phyloP scores from a whole-genome alignment of 106 monocot genomes.

The Dioscorea dumetorum region DNA sequence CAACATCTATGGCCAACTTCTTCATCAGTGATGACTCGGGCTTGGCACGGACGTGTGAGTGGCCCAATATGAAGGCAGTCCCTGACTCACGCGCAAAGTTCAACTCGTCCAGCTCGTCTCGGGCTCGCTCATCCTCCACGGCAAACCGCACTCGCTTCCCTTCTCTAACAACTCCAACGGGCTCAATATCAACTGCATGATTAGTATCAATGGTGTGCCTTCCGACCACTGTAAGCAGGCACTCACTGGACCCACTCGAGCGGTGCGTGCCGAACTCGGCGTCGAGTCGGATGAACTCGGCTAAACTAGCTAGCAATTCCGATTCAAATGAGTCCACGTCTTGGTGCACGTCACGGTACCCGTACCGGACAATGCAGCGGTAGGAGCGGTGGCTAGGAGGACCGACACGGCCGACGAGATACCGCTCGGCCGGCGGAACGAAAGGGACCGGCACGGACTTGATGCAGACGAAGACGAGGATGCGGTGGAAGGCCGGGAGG shows the following conservation, averaged over 20 bases:
- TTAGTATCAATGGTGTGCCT: neutral
- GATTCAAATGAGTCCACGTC: conserved; percentile 65
- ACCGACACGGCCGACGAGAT: conserved; percentile 54
- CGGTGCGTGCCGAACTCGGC: neutral
- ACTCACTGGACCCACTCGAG: conserved; percentile 5
- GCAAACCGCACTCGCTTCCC: conserved; percentile 39
- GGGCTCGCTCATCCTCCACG: conserved; percentile 10
- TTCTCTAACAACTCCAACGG: neutral
- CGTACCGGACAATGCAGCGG: conserved; percentile 70
- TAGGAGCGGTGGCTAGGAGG: conserved; percentile 48
- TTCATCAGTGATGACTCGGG: conserved; percentile 49
- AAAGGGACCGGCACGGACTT: conserved; percentile 52
- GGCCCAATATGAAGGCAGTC: conserved; percentile 55
- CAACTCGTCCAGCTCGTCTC: conserved; percentile 43
- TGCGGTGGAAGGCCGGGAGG: conserved; percentile 55
- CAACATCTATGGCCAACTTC: conserved; percentile 44
- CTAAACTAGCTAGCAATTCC: conserved; percentile 39
- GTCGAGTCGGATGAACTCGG: conserved; percentile 43
- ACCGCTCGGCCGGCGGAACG: conserved; percentile 47
- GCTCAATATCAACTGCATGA: conserved; percentile 1
- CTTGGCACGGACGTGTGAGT: conserved; percentile 54
- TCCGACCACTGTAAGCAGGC: conserved; percentile 30
- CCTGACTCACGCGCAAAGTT: conserved; percentile 37
- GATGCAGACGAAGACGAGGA: conserved; percentile 55
- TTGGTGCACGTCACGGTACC: conserved; percentile 71